Evolutionary conservation across 2,329 filamentous ascomycete genomes (phyloP).

Genomic region (Epichloe bromicola): DNA sequence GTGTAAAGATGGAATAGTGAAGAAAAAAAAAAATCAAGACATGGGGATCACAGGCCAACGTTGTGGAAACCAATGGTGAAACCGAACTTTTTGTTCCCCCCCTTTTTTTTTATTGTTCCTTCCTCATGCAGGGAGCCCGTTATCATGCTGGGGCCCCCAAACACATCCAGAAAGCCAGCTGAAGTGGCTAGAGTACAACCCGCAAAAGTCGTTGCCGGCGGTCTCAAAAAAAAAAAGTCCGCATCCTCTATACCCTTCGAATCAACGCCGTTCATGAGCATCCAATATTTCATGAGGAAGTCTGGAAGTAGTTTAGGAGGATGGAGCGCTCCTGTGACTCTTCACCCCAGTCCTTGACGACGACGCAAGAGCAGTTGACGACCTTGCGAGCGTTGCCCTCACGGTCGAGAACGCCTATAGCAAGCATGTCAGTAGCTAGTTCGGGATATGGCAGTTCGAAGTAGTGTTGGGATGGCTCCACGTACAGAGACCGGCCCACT

Average conservation of each 20-base stretch:
- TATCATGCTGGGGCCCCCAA: constrained; percentile 19
- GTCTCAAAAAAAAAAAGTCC: constrained; percentile 18
- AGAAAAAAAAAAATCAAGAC: too few relatives aligned
- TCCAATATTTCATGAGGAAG: constrained; percentile 45
- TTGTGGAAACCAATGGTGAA: not conserved
- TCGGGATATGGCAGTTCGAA: too few relatives aligned
- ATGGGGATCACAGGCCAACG: not conserved
- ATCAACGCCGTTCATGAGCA: constrained; percentile 19
- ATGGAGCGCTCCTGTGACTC: constrained; percentile 98
- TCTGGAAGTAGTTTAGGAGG: constrained; percentile 99
- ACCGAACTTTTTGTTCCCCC: constrained; percentile 16
- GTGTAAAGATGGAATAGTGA: too few relatives aligned
- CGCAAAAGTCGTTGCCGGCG: constrained; percentile 23
- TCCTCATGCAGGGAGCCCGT: constrained; percentile 21
- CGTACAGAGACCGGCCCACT: constrained; percentile 99
- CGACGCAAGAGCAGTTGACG: constrained; percentile 99
- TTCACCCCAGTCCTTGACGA: constrained; percentile 99
- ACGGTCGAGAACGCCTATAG: constrained; percentile 88
- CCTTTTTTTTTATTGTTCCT: constrained; percentile 27
- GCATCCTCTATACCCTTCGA: constrained; percentile 27
- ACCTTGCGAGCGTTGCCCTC: constrained; percentile 99
- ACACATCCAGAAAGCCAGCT: constrained; percentile 31
- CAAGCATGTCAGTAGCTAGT: constrained; percentile 16
- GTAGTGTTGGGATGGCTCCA: constrained; percentile 18
- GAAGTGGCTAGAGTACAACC: constrained; percentile 35